A percentile compares a stretch with the other conserved stretches of the same genome.
Evolutionary conservation across 257 asterid genomes (phyloP).

Genomic region (Cruciata laevipes): DNA sequence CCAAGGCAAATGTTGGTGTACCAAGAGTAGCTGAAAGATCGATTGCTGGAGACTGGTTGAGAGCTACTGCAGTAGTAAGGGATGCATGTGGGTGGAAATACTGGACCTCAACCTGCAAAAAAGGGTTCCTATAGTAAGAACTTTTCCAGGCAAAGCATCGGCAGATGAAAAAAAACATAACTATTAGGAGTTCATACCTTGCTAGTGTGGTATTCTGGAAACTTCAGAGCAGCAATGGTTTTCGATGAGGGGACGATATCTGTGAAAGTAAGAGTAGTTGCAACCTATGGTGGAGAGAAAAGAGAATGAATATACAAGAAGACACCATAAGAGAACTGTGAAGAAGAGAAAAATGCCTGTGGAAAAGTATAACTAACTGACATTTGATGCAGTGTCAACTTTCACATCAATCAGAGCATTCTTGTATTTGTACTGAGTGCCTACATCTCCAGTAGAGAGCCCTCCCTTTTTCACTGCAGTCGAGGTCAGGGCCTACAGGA

Average conservation of each 20-base stretch:
- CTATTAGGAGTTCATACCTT: slow-evolving; percentile 41
- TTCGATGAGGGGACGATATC: slow-evolving; percentile 68
- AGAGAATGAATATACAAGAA: slow-evolving; percentile 15
- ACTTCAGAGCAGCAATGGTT: slow-evolving; percentile 56
- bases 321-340: slow-evolving; percentile 4
- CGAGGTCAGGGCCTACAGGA: slow-evolving; percentile 64
- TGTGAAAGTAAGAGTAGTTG: slow-evolving; percentile 44
- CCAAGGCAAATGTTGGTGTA: slow-evolving; percentile 76
- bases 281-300: slow-evolving; percentile 36
- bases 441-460: slow-evolving; percentile 78
- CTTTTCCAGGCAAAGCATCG: slow-evolving; percentile 8
- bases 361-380: slow-evolving; percentile 25
- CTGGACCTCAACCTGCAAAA: slow-evolving; percentile 65
- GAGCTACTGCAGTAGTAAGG: slow-evolving; percentile 59
- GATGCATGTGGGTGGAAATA: slow-evolving; percentile 84
- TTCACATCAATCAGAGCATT: slow-evolving; percentile 53
- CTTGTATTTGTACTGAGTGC: slow-evolving; percentile 56
- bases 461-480: slow-evolving; percentile 78
- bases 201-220: slow-evolving; percentile 68
- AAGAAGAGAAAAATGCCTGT: background rate
- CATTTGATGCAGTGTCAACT: slow-evolving; percentile 90
- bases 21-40: slow-evolving; percentile 69
- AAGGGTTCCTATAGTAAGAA: slow-evolving; percentile 1
- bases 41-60: slow-evolving; percentile 52
- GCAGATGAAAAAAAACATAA: background rate